A percentile compares a stretch with the other conserved stretches of the same genome.
Evolutionary conservation across 2,329 filamentous ascomycete genomes (phyloP).

Genomic region (Didymellaceae sp.): DNA sequence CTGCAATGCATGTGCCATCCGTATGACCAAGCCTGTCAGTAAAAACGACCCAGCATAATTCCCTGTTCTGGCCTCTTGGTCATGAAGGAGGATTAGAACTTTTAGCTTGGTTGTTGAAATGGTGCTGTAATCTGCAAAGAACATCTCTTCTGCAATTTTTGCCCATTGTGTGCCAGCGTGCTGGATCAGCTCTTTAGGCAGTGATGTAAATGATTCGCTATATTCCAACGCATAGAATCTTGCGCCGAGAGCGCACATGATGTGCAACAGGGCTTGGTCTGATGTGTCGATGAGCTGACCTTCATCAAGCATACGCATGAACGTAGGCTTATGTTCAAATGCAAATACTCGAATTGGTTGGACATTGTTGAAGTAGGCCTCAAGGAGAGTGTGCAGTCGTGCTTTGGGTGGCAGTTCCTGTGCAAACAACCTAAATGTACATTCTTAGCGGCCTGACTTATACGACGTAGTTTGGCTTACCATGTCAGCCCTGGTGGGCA

Average conservation of each 20-base stretch:
- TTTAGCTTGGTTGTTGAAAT: conserved; percentile 43
- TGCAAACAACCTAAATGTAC: conserved; percentile 29
- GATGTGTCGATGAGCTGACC: conserved; percentile 36
- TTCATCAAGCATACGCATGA: conserved; percentile 44
- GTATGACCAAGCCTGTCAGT: conserved; percentile 40
- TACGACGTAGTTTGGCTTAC: conserved; percentile 11
- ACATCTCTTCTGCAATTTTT: conserved; percentile 41
- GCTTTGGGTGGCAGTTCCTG: conserved; percentile 31
- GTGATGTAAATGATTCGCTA: conserved; percentile 33
- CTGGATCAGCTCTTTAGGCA: conserved; percentile 40
- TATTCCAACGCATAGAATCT: conserved; percentile 42
- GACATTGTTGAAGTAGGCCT: conserved; percentile 43
- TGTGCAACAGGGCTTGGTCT: conserved; percentile 39
- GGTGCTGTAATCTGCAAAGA: conserved; percentile 43
- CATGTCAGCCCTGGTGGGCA: conserved; percentile 35
- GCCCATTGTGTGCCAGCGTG: conserved; percentile 44
- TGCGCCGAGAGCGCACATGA: conserved; percentile 42
- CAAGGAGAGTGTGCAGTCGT: conserved; percentile 35
- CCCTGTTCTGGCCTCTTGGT: conserved; percentile 41
- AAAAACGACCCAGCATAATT: conserved; percentile 44
- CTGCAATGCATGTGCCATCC: conserved; percentile 43
- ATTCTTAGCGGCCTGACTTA: not conserved
- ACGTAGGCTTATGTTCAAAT: conserved; percentile 42
- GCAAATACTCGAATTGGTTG: conserved; percentile 38
- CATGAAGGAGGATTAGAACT: conserved; percentile 39